Percentiles rank a stretch among this genome's conserved stretches.
Evolutionary conservation across 2,329 filamentous ascomycete genomes (phyloP).

Genomic region (Cadophora malorum): DNA sequence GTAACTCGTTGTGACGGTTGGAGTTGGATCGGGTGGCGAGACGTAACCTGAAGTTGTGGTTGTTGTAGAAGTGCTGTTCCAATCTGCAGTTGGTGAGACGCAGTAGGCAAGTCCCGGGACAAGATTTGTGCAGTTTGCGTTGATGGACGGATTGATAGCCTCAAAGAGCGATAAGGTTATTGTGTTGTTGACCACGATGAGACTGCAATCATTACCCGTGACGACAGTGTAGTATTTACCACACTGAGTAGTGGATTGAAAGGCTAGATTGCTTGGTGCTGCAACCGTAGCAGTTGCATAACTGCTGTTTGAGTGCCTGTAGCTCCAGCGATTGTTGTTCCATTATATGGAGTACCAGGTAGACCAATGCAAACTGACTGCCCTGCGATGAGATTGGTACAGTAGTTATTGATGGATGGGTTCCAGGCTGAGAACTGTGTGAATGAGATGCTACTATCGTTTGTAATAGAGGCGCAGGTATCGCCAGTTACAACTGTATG

Average conservation of each 20-base stretch:
- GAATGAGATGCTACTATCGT: constrained; percentile 15
- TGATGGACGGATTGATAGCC: constrained; percentile 41
- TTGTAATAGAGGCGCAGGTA: constrained; percentile 13
- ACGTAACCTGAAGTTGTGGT: constrained; percentile 4
- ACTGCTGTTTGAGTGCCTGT: constrained; percentile 30
- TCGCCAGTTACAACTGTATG: constrained; percentile 16
- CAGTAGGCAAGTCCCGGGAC: constrained; percentile 41
- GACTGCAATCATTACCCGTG: constrained; percentile 31
- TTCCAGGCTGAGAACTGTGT: constrained; percentile 22
- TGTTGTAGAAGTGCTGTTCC: constrained; percentile 12
- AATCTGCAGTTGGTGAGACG: constrained; percentile 25
- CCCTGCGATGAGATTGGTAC: constrained; percentile 28
- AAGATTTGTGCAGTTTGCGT: constrained; percentile 43
- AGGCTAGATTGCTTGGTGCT: constrained; percentile 23
- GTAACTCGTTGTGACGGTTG: constrained; percentile 15
- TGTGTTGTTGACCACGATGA: constrained; percentile 29
- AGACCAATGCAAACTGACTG: constrained; percentile 31
- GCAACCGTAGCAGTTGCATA: constrained; percentile 34
- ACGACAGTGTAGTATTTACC: constrained; percentile 35
- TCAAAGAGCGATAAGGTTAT: constrained; percentile 30
- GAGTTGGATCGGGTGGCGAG: constrained; percentile 15
- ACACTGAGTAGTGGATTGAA: constrained; percentile 31
- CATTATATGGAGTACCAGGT: constrained; percentile 19
- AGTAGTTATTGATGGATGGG: constrained; percentile 26
- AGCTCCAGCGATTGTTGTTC: constrained; percentile 30